Conservation (phyloP, 2,329 filamentous ascomycete species). For the Myotisia sp. region DNA sequence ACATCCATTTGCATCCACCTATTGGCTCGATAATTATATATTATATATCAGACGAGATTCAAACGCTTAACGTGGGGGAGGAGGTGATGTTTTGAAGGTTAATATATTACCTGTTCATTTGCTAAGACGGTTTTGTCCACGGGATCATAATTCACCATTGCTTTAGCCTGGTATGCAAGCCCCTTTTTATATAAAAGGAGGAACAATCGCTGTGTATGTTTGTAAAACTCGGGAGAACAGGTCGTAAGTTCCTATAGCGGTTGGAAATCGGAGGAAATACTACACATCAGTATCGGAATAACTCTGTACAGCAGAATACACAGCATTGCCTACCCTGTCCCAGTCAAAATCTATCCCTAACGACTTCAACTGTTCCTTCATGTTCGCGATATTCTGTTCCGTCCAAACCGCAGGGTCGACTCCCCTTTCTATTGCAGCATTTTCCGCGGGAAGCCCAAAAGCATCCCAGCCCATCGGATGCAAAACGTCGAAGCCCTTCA, state of each 20-base stretch:
- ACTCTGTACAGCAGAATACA: not conserved
- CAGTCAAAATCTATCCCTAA: slow-evolving; percentile 81
- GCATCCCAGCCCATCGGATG: slow-evolving; percentile 94
- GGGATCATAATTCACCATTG: slow-evolving; percentile 80
- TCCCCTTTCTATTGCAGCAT: slow-evolving; percentile 72
- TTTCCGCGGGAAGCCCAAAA: slow-evolving; percentile 80
- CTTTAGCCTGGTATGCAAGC: slow-evolving; percentile 69
- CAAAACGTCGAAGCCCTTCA: slow-evolving; percentile 61
- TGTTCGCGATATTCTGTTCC: slow-evolving; percentile 60
- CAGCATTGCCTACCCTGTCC: slow-evolving; percentile 48
- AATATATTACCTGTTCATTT: slow-evolving; percentile 59
- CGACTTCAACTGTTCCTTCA: slow-evolving; percentile 64
- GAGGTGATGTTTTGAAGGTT: too few species aligned
- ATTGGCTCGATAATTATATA: too few species aligned
- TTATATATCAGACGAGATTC: too few species aligned
- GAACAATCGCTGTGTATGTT: slow-evolving; percentile 78
- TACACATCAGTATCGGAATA: too few species aligned
- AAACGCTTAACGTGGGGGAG: too few species aligned
- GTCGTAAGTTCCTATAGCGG: slow-evolving; percentile 61
- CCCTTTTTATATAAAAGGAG: slow-evolving; percentile 59
- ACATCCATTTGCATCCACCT: slow-evolving; percentile 65
- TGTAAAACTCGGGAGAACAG: slow-evolving; percentile 73
- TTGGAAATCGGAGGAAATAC: slow-evolving; percentile 2
- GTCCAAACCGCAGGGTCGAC: slow-evolving; percentile 71
- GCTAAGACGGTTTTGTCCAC: slow-evolving; percentile 79